These are phyloP conservation scores for Fusarium sp. DNA, from an alignment of 2,329 filamentous ascomycete species.

Conservation along the genomic window DNA sequence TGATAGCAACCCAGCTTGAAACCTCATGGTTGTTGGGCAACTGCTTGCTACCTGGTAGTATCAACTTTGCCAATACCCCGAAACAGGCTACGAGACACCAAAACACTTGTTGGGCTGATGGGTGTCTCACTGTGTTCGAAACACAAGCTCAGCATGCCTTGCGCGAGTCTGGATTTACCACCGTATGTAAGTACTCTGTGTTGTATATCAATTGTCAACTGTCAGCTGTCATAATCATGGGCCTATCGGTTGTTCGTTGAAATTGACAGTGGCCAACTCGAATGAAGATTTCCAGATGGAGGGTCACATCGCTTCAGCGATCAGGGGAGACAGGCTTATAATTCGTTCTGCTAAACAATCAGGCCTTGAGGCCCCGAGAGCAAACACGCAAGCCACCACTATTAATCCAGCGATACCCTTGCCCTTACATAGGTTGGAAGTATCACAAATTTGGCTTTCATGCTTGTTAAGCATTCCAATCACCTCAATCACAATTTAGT, in stretches of 20 bases:
- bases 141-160: background rate
- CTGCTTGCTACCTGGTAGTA: background rate
- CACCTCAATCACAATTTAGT: conserved; percentile 20
- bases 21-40: background rate
- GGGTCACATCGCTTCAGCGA: conserved; percentile 18
- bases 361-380: background rate
- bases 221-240: background rate
- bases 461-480: conserved; percentile 18
- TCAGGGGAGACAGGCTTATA: conserved; percentile 8
- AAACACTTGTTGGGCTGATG: background rate
- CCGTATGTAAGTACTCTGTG: background rate
- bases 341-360: conserved; percentile 3
- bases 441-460: background rate
- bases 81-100: background rate
- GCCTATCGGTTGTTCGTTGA: background rate
- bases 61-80: background rate
- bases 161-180: background rate
- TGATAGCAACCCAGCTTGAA: conserved; percentile 9
- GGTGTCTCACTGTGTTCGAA: background rate
- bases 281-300: background rate
- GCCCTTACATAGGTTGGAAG: background rate
- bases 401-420: conserved; percentile 5
- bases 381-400: conserved; percentile 15
- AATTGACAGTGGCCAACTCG: background rate
- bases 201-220: background rate